Conservation (phyloP, 495 filamentous ascomycete species). For the Hypomontagnella monticulosa region DNA sequence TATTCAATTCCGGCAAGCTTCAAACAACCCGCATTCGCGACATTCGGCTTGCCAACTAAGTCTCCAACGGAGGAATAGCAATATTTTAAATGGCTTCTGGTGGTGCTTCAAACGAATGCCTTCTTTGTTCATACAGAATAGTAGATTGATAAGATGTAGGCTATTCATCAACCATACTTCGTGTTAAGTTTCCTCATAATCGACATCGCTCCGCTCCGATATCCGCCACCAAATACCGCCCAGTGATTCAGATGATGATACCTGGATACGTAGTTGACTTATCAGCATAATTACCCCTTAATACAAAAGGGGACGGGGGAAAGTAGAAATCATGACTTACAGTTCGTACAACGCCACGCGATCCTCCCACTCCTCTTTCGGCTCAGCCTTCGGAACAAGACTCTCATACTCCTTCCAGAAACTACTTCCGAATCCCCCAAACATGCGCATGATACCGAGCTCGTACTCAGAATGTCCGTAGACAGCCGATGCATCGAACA, state of each 20-base stretch:
- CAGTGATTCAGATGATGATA: slow-evolving; percentile 94
- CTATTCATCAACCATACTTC: slow-evolving; percentile 65
- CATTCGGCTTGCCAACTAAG: too few relatives aligned
- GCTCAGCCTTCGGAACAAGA: slow-evolving; percentile 80
- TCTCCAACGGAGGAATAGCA: too few relatives aligned
- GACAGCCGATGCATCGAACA: slow-evolving; percentile 81
- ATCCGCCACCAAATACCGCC: slow-evolving; percentile 83
- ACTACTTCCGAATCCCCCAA: slow-evolving; percentile 80
- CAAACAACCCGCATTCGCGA: too few relatives aligned
- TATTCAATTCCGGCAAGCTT: too few relatives aligned
- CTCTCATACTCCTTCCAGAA: slow-evolving; percentile 83
- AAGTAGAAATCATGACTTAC: slow-evolving; percentile 60
- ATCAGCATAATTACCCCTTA: slow-evolving; percentile 7
- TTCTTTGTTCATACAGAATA: too few relatives aligned
- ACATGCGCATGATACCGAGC: slow-evolving; percentile 94
- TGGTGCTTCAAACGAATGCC: too few relatives aligned
- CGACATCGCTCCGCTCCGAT: slow-evolving; percentile 73
- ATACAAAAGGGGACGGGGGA: neutral
- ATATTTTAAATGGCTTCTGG: too few relatives aligned
- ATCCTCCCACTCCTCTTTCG: slow-evolving; percentile 85
- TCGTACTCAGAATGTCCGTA: slow-evolving; percentile 93
- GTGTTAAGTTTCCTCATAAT: slow-evolving; percentile 76
- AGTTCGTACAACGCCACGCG: slow-evolving; percentile 81
- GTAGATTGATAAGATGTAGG: neutral
- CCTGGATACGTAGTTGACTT: slow-evolving; percentile 50